These are phyloP conservation scores for Sphaerulina populicola DNA, from an alignment of 2,329 filamentous ascomycete species.

Conservation along the genomic window DNA sequence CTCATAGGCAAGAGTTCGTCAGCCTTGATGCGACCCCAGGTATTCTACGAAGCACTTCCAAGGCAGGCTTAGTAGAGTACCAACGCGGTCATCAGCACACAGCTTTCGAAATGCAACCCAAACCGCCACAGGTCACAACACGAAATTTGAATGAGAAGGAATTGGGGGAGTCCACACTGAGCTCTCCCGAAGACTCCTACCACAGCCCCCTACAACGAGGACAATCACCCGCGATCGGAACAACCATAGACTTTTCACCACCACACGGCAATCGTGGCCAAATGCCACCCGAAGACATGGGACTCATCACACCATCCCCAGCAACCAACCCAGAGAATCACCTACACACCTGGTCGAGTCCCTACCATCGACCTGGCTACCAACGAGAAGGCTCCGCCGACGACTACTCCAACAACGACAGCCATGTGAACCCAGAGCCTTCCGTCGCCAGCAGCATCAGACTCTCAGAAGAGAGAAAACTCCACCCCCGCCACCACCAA, in stretches of 20 bases:
- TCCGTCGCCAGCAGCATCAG: not conserved
- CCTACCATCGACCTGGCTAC: constrained; percentile 3
- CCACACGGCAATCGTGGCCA: constrained; percentile 4
- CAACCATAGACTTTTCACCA: constrained; percentile 1
- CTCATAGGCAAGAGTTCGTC: constrained; percentile 70
- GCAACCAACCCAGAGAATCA: not conserved
- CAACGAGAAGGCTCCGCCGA: constrained; percentile 3
- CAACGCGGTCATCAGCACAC: constrained; percentile 26
- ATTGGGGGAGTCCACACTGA: constrained; percentile 5
- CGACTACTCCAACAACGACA: constrained; percentile 11
- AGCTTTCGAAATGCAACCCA: constrained; percentile 31
- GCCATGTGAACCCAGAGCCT: not conserved
- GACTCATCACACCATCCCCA: constrained; percentile 14
- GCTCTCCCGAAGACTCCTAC: constrained; percentile 15
- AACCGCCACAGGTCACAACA: constrained; percentile 13
- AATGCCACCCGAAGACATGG: constrained; percentile 15
- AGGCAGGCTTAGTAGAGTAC: constrained; percentile 20
- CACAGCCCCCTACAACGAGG: constrained; percentile 12
- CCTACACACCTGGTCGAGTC: not conserved
- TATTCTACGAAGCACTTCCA: constrained; percentile 21
- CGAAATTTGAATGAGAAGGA: constrained; percentile 17
- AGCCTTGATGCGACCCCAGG: constrained; percentile 61
- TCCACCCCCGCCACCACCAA: constrained; percentile 8
- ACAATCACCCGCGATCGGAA: constrained; percentile 2
- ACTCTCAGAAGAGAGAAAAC: constrained; percentile 4